Base-by-base conservation (phyloP, 805 yeast genomes). In the Wilhelminamyces savonicus region DNA sequence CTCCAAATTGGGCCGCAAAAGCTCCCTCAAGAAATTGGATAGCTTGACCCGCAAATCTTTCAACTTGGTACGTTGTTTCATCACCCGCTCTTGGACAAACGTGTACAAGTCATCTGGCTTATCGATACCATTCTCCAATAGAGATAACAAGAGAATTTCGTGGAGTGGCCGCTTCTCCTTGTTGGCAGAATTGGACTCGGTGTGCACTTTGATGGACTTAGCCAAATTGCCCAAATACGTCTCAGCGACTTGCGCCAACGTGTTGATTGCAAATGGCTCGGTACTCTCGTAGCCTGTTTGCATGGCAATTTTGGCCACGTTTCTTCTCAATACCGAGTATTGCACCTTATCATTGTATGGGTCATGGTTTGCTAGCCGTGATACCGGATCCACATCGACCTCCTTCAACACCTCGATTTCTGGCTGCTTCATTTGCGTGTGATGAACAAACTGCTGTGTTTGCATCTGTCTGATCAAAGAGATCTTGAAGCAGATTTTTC, bases 391-490 rank as follows among this genome's bases (percentile, higher is more conserved):
- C n/a, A 88, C 59, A 50, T 88, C 97, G 15, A 71, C 50, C 31
- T 83, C 86, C 34, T 66, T 59, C 10, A 88, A 54, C 8, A 69
- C 56, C 28, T 74, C 78, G 24, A 79, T 68, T 34, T 71, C 80
- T 4, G 90, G 90, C 10, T 80, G 74, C 39, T 72, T 73, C 67
- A 78, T 62, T 44, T 81, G 90, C 0, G 86, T 70, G 29, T 79
- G 81, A 47, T 82, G 90, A 28, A 82, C 62, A 52, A 76, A 78
- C 35, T 76, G 80, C 29, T 81, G 84, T 13, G 82, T 82, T 56
- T 92, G 97, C 81, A 92, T 81, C 48, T 88, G 88, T 41, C 95
- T 68, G 35, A 92, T 84, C 28, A 87, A 61, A 4, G 90, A 78
- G 13, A 92, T 84, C 52, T 88, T 88, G 59, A 86, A 83, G 51